Conservation (phyloP, 306 rosid genomes). For the Trifolium fragiferum region DNA sequence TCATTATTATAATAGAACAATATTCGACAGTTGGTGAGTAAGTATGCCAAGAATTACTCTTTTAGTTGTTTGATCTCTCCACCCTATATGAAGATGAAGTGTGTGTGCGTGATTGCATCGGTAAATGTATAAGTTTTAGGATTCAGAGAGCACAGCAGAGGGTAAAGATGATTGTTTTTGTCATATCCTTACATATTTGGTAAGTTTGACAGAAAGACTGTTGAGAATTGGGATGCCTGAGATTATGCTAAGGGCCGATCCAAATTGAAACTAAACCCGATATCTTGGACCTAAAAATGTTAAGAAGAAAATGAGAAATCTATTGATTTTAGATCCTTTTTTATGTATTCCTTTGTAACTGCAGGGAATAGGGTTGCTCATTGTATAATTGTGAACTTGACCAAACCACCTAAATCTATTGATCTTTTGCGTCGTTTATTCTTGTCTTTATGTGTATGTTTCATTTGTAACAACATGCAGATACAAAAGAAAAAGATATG, state of each 20-base stretch:
- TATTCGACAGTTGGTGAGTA: neutral
- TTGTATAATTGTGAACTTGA: too few species aligned
- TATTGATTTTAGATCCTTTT: neutral
- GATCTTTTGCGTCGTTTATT: too few species aligned
- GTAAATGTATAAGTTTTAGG: slow-evolving; percentile 16
- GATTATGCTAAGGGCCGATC: too few species aligned
- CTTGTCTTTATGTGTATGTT: too few species aligned
- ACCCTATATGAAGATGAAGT: too few species aligned
- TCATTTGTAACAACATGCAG: slow-evolving; percentile 45
- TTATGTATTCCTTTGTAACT: neutral
- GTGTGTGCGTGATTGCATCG: neutral
- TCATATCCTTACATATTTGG: neutral
- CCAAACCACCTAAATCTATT: too few species aligned
- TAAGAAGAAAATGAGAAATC: neutral
- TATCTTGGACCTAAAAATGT: too few species aligned
- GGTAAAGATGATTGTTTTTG: neutral
- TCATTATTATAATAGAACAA: neutral
- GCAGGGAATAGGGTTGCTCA: too few species aligned
- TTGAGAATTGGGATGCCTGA: neutral
- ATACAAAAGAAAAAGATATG: slow-evolving; percentile 79
- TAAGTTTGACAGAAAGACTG: neutral
- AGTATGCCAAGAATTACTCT: neutral
- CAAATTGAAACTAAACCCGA: too few species aligned
- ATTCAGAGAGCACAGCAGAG: neutral
- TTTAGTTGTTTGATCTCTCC: neutral